Evolutionary conservation across 257 asterid genomes (phyloP).

Genomic region (Fraxinus pennsylvanica): DNA sequence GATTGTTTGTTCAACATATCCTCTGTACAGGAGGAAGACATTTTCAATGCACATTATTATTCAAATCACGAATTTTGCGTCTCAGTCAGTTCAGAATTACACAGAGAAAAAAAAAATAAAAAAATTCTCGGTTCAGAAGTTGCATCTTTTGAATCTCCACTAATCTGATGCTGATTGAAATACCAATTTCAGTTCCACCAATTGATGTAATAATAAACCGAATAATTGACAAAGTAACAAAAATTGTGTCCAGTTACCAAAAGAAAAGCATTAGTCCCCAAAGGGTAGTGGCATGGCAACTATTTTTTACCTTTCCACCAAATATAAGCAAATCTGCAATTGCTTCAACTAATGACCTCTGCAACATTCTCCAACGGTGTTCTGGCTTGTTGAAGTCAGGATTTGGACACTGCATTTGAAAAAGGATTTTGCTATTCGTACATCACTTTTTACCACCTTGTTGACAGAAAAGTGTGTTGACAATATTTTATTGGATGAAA

Average conservation of each 20-base stretch:
- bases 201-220: too few relatives aligned
- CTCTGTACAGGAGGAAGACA: neutral
- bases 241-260: neutral
- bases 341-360: conserved; percentile 84
- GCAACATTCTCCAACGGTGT: conserved; percentile 88
- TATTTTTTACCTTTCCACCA: conserved; percentile 66
- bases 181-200: too few relatives aligned
- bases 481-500: too few relatives aligned
- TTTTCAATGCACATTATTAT: neutral
- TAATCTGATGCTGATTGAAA: neutral
- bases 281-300: conserved; percentile 15
- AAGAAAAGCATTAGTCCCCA: neutral
- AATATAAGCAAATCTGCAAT: conserved; percentile 55
- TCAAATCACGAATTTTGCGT: neutral
- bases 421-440: neutral
- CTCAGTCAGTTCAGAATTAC: conserved; percentile 2
- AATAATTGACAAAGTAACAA: neutral
- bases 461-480: too few relatives aligned
- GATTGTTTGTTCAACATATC: neutral
- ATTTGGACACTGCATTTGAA: conserved; percentile 80
- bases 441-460: too few relatives aligned
- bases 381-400: conserved; percentile 91
- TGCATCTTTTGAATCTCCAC: neutral
- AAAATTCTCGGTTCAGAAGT: neutral
- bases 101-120: neutral